These are phyloP conservation scores for Euptelea pleiosperma DNA, from an alignment of 164 flowering plant species.

Conservation along the genomic window DNA sequence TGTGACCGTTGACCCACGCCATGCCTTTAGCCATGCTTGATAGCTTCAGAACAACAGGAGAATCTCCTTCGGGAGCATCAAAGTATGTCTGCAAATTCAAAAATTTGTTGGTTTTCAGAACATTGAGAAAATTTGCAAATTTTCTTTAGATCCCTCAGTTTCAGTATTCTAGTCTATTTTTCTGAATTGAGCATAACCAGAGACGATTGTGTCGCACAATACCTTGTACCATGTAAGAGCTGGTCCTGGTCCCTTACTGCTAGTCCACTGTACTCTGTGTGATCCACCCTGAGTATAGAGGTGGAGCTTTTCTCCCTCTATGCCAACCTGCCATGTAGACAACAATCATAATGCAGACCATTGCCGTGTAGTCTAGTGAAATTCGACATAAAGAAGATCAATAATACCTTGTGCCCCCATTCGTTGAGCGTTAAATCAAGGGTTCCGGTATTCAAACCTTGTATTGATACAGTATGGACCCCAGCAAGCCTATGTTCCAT, in stretches of 20 bases:
- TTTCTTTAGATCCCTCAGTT: background rate
- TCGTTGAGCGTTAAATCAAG: slow-evolving; percentile 58
- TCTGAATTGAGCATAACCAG: background rate
- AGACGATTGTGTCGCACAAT: background rate
- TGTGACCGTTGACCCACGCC: slow-evolving; percentile 74
- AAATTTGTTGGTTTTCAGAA: too few species aligned
- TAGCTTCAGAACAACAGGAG: slow-evolving; percentile 61
- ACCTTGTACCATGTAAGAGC: slow-evolving; percentile 93
- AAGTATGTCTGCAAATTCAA: slow-evolving; percentile 69
- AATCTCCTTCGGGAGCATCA: slow-evolving; percentile 62
- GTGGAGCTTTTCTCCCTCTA: slow-evolving; percentile 53
- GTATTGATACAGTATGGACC: slow-evolving; percentile 39
- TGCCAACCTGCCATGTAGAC: slow-evolving; percentile 44
- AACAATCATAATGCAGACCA: background rate
- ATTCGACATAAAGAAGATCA: background rate
- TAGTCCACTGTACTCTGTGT: slow-evolving; percentile 53
- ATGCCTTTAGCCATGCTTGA: slow-evolving; percentile 68
- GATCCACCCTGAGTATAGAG: slow-evolving; percentile 54
- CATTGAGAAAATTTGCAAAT: background rate
- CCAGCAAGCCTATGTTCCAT: slow-evolving; percentile 80
- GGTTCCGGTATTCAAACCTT: slow-evolving; percentile 81
- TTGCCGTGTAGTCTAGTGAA: background rate
- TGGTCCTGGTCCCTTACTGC: slow-evolving; percentile 22
- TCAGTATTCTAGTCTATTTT: background rate
- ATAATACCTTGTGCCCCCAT: slow-evolving; percentile 69